A percentile compares a stretch with the other conserved stretches of the same genome.
Evolutionary conservation across 2,329 filamentous ascomycete genomes (phyloP).

Genomic region (Talaromyces sp.): DNA sequence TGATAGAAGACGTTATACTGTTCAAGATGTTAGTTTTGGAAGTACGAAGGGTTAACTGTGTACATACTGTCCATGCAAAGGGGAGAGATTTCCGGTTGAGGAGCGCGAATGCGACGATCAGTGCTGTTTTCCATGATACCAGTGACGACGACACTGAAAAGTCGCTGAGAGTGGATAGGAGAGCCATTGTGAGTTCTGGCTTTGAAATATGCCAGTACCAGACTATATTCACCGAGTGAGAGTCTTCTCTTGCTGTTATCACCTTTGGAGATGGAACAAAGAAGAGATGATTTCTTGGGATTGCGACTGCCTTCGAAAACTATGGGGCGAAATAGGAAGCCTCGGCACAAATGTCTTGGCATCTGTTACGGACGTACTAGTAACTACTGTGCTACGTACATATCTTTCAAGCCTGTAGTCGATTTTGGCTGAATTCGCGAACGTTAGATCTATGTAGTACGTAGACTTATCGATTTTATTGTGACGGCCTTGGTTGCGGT

Average conservation of each 20-base stretch:
- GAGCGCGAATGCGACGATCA: slow-evolving; percentile 54
- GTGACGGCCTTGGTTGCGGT: not conserved
- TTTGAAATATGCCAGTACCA: not conserved
- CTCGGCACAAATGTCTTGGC: slow-evolving; percentile 2
- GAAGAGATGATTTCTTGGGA: not conserved
- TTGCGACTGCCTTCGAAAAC: not conserved
- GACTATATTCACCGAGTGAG: not conserved
- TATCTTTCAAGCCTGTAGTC: not conserved
- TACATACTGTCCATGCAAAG: slow-evolving; percentile 70
- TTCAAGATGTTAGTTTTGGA: not conserved
- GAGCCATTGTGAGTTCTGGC: slow-evolving; percentile 10
- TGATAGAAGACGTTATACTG: slow-evolving; percentile 38
- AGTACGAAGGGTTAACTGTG: not conserved
- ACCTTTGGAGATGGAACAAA: not conserved
- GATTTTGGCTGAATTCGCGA: too few relatives aligned
- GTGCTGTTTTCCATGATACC: slow-evolving; percentile 34
- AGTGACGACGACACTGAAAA: slow-evolving; percentile 5
- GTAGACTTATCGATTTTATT: too few relatives aligned
- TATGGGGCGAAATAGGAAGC: not conserved
- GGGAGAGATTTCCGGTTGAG: slow-evolving; percentile 73
- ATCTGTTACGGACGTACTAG: not conserved
- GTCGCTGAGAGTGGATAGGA: slow-evolving; percentile 12
- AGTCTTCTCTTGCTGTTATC: not conserved
- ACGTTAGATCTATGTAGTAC: too few relatives aligned
- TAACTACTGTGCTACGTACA: too few relatives aligned